Conservation (phyloP, 805 yeast species). For the Isabelozyma pseudorhagii region DNA sequence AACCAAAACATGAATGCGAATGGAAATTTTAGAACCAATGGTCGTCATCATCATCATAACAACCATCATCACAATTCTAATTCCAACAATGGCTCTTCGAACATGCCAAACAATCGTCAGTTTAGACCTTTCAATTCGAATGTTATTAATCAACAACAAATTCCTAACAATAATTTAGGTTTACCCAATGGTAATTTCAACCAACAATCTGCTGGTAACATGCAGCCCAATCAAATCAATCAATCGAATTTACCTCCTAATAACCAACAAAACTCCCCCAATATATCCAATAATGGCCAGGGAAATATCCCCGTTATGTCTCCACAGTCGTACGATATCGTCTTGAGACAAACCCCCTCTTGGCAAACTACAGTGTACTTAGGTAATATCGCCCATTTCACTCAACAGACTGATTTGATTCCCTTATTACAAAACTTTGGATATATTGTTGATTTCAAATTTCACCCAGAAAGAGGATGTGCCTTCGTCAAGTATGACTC, state of each 20-base stretch:
- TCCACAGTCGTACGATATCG: constrained; percentile 65
- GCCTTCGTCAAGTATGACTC: constrained; percentile 86
- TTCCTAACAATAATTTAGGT: constrained; percentile 6
- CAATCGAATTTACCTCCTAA: constrained; percentile 1
- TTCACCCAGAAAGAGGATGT: constrained; percentile 79
- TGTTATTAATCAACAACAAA: constrained; percentile 7
- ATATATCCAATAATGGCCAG: background rate
- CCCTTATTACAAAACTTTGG: constrained; percentile 80
- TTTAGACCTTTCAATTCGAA: constrained; percentile 13
- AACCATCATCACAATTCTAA: constrained; percentile 12
- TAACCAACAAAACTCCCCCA: background rate
- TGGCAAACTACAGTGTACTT: constrained; percentile 86
- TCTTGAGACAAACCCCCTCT: constrained; percentile 73
- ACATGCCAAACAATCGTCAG: background rate
- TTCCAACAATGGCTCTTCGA: constrained; percentile 1
- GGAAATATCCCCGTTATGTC: constrained; percentile 28
- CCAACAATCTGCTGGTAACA: constrained; percentile 4
- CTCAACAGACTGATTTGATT: constrained; percentile 68
- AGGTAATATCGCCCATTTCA: constrained; percentile 79
- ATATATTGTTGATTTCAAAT: constrained; percentile 73
- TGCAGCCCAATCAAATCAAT: constrained; percentile 2
- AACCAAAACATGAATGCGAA: constrained; percentile 12
- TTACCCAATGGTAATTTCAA: constrained; percentile 5
- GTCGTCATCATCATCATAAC: constrained; percentile 7
- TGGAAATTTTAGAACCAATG: constrained; percentile 9